A percentile compares a stretch with the other conserved stretches of the same genome.
These are phyloP conservation scores for Madurella fahalii DNA, from an alignment of 2,329 filamentous ascomycete species.

Conservation along the genomic window DNA sequence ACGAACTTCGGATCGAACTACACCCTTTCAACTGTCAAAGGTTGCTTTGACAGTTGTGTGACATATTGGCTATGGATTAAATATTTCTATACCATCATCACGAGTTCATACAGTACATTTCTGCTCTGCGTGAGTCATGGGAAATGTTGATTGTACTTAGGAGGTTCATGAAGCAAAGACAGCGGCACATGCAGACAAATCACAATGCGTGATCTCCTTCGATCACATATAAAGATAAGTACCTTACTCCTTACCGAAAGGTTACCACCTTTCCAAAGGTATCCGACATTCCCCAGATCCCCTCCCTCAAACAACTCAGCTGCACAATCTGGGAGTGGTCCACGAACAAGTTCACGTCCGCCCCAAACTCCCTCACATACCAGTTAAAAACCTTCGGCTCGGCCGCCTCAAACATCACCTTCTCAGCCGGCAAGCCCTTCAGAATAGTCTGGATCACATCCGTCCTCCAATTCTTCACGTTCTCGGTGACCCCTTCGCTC, in stretches of 20 bases:
- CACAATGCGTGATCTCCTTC: no score
- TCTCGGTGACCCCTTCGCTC: conserved; percentile 57
- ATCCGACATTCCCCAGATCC: conserved; percentile 54
- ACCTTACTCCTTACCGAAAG: conserved; percentile 20
- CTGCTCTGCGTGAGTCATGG: no score
- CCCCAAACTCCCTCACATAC: conserved; percentile 54
- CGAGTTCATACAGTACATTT: no score
- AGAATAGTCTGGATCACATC: conserved; percentile 52
- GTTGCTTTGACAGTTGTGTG: no score
- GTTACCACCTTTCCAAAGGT: conserved; percentile 51
- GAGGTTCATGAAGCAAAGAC: no score
- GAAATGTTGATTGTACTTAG: no score
- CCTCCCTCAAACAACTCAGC: conserved; percentile 45
- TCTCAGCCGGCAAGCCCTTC: conserved; percentile 46
- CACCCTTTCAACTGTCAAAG: no score
- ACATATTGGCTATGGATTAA: no score
- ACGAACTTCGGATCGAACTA: no score
- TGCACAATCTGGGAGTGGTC: conserved; percentile 57
- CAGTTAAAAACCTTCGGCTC: conserved; percentile 54
- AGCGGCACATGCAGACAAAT: no score
- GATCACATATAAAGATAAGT: no score
- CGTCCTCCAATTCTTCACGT: conserved; percentile 50
- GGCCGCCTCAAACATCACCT: conserved; percentile 56
- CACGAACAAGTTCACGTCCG: conserved; percentile 54
- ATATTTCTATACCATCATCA: no score